Base-by-base conservation (phyloP, 768 basidiomycete species). In the Mycena maculata region DNA sequence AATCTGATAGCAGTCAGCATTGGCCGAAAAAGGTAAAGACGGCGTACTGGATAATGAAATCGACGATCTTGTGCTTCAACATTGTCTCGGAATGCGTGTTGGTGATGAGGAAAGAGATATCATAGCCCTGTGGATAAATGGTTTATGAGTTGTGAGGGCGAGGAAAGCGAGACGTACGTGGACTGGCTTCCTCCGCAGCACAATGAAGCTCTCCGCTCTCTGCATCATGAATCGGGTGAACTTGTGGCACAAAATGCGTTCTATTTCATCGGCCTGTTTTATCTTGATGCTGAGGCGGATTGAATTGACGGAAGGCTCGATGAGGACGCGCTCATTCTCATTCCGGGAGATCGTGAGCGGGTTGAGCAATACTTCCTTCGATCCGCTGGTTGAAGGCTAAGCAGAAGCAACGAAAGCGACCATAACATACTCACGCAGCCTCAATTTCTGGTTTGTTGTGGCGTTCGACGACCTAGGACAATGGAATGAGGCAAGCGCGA, bases 221-320 rank as follows among this genome's bases (percentile, higher is more conserved):
- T 96, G 95, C 92, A 96, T 98, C 95, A 99, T 93, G 83, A 99
- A 99, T 58, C 98, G 87, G 23, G 96, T 98, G 79, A 99, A 99
- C 79, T 99, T 96, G 83, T 98, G 94, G 77, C 96, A 98, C 41
- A 99, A 84, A 73, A 99, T 98, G 55, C 92, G 89, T 76, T 99
- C 98, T 68, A 98, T 97, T 82, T 99, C 98, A 79, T 99, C 98
- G 36, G 98, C 96, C 78, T 99, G 98, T 79, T 99, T 99, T 78
- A 99, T 98, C 84, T 92, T 95, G 82, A 99, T 99, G 80, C 93
- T 95, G 64, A 99, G 85, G 44, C 98, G 91, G 77, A 99, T 94
- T 2, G 96, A 97, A 82, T 99, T 99, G 81, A 99, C 89, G 2
- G 95, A 96, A 2, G 98, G 92, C 79, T 99, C 98, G 81, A 99